Percentiles rank a stretch among this genome's conserved stretches.
Evolutionary conservation across 257 asterid genomes (phyloP).

Genomic region (Perilla frutescens): DNA sequence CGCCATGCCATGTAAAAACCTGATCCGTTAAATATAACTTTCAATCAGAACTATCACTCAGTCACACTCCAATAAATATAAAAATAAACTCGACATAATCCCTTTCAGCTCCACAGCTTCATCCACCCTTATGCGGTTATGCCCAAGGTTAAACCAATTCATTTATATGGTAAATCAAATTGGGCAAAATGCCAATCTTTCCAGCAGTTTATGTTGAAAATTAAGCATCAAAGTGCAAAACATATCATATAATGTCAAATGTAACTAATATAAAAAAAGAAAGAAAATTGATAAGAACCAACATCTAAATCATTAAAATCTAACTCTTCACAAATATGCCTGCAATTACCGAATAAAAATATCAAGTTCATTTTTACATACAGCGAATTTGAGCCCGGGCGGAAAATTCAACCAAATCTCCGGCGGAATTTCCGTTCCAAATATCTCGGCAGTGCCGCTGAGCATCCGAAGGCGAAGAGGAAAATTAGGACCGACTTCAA

Average conservation of each 20-base stretch:
- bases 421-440: slow-evolving; percentile 92
- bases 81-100: slow-evolving; percentile 16
- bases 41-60: slow-evolving; percentile 34
- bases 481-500: slow-evolving; percentile 76
- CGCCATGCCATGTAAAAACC: slow-evolving; percentile 99
- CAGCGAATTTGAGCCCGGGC: slow-evolving; percentile 86
- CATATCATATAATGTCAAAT: neutral
- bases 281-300: neutral
- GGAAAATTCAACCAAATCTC: slow-evolving; percentile 80
- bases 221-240: neutral
- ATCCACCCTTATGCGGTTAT: slow-evolving; percentile 6
- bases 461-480: slow-evolving; percentile 86
- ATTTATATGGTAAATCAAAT: slow-evolving; percentile 2
- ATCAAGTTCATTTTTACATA: slow-evolving; percentile 34
- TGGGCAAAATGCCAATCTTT: neutral
- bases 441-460: slow-evolving; percentile 85
- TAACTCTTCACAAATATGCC: neutral
- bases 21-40: slow-evolving; percentile 36
- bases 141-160: neutral
- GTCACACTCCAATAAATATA: slow-evolving; percentile 1
- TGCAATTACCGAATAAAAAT: neutral
- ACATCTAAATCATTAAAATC: neutral
- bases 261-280: too few relatives aligned
- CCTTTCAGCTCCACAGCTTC: neutral
- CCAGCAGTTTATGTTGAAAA: neutral